These are phyloP conservation scores for Eucalyptus curtisii DNA, from an alignment of 345 rosid species.

Conservation along the genomic window DNA sequence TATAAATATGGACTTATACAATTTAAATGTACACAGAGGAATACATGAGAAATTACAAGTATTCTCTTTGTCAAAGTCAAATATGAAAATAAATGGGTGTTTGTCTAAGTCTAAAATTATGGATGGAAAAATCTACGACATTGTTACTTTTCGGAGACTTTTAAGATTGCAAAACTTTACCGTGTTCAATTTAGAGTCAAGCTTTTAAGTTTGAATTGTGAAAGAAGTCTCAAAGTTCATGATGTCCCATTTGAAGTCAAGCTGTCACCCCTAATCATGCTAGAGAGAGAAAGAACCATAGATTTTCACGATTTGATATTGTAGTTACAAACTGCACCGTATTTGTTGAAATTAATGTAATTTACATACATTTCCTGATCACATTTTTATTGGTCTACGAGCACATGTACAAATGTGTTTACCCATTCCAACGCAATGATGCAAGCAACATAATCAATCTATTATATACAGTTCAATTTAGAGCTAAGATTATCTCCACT, in stretches of 20 bases:
- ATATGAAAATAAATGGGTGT: not conserved
- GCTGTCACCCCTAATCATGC: not conserved
- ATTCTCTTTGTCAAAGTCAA: too few relatives aligned
- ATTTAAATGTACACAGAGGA: too few relatives aligned
- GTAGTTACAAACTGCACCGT: too few relatives aligned
- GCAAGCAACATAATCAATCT: not conserved
- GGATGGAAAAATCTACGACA: not conserved
- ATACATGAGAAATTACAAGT: too few relatives aligned
- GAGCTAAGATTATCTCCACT: not conserved
- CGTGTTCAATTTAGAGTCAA: not conserved
- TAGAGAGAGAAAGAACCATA: not conserved
- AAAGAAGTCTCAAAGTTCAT: not conserved
- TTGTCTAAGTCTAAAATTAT: not conserved
- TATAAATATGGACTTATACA: too few relatives aligned
- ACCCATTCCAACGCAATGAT: not conserved
- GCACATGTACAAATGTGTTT: not conserved
- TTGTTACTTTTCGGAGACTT: too few relatives aligned
- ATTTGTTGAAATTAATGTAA: not conserved
- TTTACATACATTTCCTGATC: not conserved
- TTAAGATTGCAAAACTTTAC: too few relatives aligned
- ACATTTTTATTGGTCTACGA: not conserved
- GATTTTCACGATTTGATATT: not conserved
- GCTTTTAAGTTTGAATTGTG: not conserved
- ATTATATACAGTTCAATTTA: too few relatives aligned
- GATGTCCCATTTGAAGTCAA: not conserved